Evolutionary conservation across 345 rosid species (phyloP).

Genomic region (Acer saccharum): DNA sequence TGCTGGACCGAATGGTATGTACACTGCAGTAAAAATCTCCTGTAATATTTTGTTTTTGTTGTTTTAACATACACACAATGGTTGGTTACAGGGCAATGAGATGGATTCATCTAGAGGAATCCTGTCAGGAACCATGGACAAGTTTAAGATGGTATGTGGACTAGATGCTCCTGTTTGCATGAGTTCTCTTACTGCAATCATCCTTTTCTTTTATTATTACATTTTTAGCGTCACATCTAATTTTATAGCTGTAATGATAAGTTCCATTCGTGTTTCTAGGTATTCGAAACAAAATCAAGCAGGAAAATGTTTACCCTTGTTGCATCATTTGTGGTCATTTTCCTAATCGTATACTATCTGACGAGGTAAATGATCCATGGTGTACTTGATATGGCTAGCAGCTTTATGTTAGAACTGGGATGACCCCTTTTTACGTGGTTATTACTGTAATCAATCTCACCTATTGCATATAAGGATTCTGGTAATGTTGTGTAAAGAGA

Average conservation of each 20-base stretch:
- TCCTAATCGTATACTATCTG: conserved; percentile 81
- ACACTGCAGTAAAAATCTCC: conserved; percentile 4
- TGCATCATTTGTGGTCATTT: conserved; percentile 82
- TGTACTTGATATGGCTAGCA: conserved; percentile 14
- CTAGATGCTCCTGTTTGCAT: not conserved
- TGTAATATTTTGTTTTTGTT: not conserved
- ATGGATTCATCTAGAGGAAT: conserved; percentile 94
- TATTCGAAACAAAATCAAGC: conserved; percentile 92
- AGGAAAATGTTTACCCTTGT: conserved; percentile 83
- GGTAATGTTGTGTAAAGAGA: conserved; percentile 34
- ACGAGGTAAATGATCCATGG: conserved; percentile 49
- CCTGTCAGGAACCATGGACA: conserved; percentile 95
- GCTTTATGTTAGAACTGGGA: conserved; percentile 26
- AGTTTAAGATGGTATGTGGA: conserved; percentile 73
- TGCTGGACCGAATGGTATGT: conserved; percentile 87
- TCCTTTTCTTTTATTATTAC: conserved; percentile 1
- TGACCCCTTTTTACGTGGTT: conserved; percentile 12
- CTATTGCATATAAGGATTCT: conserved; percentile 25
- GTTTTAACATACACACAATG: conserved; percentile 22
- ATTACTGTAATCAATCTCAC: conserved; percentile 25
- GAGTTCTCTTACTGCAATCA: conserved; percentile 3
- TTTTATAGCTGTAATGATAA: conserved; percentile 6
- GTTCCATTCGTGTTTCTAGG: conserved; percentile 39
- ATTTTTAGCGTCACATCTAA: not conserved
- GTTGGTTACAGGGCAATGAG: conserved; percentile 69